A percentile compares a stretch with the other conserved stretches of the same genome.
Conservation (phyloP, 352 stramenopile genomes). For the Phytophthora vignae region DNA sequence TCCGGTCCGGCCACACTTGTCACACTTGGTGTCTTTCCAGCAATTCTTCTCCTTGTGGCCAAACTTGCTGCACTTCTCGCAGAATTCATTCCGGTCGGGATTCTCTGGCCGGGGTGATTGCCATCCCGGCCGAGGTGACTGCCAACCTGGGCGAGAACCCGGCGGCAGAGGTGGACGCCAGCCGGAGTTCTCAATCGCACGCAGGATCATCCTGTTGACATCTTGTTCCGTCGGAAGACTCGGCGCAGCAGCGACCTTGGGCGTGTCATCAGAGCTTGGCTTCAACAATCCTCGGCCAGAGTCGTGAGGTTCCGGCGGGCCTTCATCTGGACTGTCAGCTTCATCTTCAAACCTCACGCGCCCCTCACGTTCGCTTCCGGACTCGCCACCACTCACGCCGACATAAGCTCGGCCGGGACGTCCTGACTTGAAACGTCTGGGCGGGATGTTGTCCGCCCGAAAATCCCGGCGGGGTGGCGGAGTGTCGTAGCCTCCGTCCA, state of each 20-base stretch:
- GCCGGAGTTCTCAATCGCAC: neutral
- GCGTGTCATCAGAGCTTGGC: neutral
- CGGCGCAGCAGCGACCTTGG: neutral
- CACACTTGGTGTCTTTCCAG: conserved; percentile 4
- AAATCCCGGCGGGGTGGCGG: neutral
- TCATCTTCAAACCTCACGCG: neutral
- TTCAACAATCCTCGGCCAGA: neutral
- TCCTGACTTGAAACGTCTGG: neutral
- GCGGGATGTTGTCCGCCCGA: neutral
- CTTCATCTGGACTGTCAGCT: neutral
- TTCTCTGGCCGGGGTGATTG: neutral
- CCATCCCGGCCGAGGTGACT: neutral
- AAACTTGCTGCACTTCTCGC: neutral
- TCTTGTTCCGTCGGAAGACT: neutral
- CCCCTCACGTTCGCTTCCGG: neutral
- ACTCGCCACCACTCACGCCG: neutral
- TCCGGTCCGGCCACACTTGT: neutral
- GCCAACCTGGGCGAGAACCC: neutral
- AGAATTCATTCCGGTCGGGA: neutral
- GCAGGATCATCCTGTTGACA: neutral
- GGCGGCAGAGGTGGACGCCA: neutral
- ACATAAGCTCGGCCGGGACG: neutral
- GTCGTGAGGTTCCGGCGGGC: neutral
- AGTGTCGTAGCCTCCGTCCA: neutral
- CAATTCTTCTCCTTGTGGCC: neutral